These are phyloP conservation scores for Cenchrus fungigraminus DNA, from an alignment of 176 grass and related monocot species.

Conservation along the genomic window DNA sequence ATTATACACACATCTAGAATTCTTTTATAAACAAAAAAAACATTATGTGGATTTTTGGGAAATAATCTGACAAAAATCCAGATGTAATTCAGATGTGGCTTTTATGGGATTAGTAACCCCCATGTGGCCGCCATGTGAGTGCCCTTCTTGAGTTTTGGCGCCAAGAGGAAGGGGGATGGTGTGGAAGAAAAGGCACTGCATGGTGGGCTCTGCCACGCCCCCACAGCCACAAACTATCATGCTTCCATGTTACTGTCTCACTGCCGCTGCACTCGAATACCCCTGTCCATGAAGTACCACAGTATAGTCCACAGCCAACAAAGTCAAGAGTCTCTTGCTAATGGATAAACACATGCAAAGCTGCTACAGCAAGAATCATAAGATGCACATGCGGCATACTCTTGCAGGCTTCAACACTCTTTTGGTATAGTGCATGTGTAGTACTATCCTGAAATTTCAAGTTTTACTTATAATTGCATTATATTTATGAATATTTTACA, in stretches of 20 bases:
- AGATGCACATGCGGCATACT: not conserved
- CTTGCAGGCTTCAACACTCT: not conserved
- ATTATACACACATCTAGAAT: not conserved
- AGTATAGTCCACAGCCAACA: conserved; percentile 10
- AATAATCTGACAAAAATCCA: not conserved
- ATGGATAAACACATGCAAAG: conserved; percentile 43
- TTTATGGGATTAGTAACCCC: conserved; percentile 12
- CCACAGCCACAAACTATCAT: conserved; percentile 37
- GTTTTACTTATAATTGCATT: not conserved
- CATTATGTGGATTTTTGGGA: not conserved
- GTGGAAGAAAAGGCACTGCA: conserved; percentile 29
- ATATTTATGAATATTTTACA: not conserved
- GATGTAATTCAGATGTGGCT: not conserved
- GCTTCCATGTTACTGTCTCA: conserved; percentile 52
- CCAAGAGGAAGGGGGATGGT: conserved; percentile 20
- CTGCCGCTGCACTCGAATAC: conserved; percentile 43
- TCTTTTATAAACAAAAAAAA: not conserved
- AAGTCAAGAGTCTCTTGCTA: conserved; percentile 45
- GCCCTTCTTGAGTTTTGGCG: conserved; percentile 4
- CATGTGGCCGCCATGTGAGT: conserved; percentile 53
- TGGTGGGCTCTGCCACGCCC: not conserved
- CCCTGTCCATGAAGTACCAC: conserved; percentile 26
- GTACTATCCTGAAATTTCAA: not conserved
- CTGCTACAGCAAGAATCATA: conserved; percentile 32
- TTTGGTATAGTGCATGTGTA: not conserved